Base-by-base conservation (phyloP, 805 yeast genomes). In the Spathaspora sp. region DNA sequence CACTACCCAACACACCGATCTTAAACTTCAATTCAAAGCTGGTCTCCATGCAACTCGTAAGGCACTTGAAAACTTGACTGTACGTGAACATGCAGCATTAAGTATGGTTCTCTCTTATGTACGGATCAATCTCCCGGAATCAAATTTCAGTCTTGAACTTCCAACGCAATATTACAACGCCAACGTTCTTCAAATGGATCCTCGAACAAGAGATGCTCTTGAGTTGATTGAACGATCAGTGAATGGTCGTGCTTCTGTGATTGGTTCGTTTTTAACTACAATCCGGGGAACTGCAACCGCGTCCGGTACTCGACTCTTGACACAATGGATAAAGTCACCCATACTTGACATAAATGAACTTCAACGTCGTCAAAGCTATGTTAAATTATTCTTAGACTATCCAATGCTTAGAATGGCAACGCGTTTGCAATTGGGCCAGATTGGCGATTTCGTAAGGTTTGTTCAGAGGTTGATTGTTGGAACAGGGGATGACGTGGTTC, bases 251-350 rank as follows among this genome's bases (percentile, higher is more conserved):
- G 77, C 78, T 12, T 76, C 81, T 14, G 71, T 67, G n/a, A 77
- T 76, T 7, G 96, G 96, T 0, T 84, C 96, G 0, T 66, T 93
- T 19, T 71, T 89, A 5, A 79, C 82, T n/a, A 78, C 87, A 0
- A 78, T 94, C 2, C 80, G 82, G 52, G 71, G 86, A 49, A 93
- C 98, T 0, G 81, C 80, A 2, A 90, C 98, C 0, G 76, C 85
- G 0, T 83, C 94, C 0, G 98, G 98, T 0, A 72, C 96, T 0
- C 72, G 98, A 42, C 61, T 87, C n/a, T 68, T 94, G 11, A 79
- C 85, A 7, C 83, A 85, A 49, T 90, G 97, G 97, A 68, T 93
- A 4, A 76, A 88, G 23, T 82, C 89, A 1, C 99, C 99, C 0
- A 77, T 89, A 0, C 76, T 86, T 9, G 79, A 86, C 59, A 59